These are phyloP conservation scores for Chalaropsis ovoidea DNA, from an alignment of 2,329 filamentous ascomycete species.

Conservation along the genomic window DNA sequence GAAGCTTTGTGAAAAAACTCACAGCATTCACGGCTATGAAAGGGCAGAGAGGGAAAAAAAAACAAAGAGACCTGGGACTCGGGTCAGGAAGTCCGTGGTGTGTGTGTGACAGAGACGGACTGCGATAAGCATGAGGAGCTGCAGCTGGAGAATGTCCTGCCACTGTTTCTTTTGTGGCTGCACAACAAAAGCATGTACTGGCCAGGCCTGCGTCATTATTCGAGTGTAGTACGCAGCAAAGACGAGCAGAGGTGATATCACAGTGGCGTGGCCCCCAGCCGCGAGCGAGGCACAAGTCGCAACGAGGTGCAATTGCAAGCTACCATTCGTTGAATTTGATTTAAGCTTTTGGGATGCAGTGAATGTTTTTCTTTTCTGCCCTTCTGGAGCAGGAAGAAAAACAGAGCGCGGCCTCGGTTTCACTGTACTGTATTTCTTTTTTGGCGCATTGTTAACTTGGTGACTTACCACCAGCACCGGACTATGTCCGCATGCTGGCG, in stretches of 20 bases:
- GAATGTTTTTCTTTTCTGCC: neutral
- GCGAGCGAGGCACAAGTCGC: neutral
- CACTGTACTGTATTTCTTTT: neutral
- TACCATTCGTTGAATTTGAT: slow-evolving; percentile 12
- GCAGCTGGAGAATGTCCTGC: neutral
- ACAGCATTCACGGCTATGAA: neutral
- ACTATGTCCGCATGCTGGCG: neutral
- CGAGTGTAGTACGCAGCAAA: neutral
- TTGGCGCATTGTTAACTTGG: neutral
- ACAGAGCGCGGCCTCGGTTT: neutral
- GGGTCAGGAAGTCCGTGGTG: neutral
- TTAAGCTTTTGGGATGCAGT: neutral
- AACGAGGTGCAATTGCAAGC: slow-evolving; percentile 8
- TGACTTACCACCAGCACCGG: neutral
- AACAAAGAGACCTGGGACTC: neutral
- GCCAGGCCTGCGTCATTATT: neutral
- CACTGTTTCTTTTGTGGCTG: neutral
- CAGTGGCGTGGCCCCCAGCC: neutral
- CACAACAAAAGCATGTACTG: no score
- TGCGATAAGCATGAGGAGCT: neutral
- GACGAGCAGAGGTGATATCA: neutral
- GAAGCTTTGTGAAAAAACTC: slow-evolving; percentile 4
- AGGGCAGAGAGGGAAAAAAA: neutral
- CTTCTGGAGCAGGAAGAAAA: neutral
- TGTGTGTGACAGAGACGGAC: neutral